These are phyloP conservation scores for Kodamaea sagamina DNA, from an alignment of 805 yeast species.

Conservation along the genomic window DNA sequence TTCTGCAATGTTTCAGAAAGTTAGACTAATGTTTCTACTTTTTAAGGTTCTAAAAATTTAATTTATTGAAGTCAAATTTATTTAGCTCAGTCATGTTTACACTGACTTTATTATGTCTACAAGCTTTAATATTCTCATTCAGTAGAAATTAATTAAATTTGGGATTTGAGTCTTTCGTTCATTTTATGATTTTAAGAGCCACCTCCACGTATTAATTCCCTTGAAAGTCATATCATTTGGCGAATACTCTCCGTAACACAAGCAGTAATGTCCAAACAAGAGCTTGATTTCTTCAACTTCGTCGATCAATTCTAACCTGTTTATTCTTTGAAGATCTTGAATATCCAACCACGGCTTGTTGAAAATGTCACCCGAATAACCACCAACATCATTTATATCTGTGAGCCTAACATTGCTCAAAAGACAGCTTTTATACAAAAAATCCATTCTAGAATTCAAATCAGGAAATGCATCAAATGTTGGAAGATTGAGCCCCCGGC, in stretches of 20 bases:
- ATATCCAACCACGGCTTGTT: constrained; percentile 43
- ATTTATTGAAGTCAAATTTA: too few species aligned
- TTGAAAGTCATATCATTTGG: constrained; percentile 2
- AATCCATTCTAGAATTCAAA: constrained; percentile 26
- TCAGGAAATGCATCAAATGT: constrained; percentile 56
- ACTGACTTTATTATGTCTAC: too few species aligned
- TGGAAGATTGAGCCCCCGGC: constrained; percentile 63
- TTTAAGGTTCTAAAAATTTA: too few species aligned
- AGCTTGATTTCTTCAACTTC: constrained; percentile 72
- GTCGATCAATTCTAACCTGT: constrained; percentile 64
- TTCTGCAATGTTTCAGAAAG: too few species aligned
- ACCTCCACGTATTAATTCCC: constrained; percentile 13
- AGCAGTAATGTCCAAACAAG: constrained; percentile 62
- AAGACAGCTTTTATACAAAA: constrained; percentile 24
- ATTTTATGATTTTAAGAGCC: constrained; percentile 3
- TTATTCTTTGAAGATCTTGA: constrained; percentile 46
- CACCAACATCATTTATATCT: constrained; percentile 47
- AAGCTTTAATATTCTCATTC: too few species aligned
- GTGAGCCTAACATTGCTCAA: constrained; percentile 40
- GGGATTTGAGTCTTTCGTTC: too few species aligned
- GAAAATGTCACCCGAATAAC: constrained; percentile 32
- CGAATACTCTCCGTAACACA: constrained; percentile 32
- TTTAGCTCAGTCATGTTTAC: too few species aligned
- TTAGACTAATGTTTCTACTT: too few species aligned
- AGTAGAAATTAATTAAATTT: too few species aligned